Evolutionary conservation across 331 rosid genomes (phyloP).

Genomic region (Saraca asoca): DNA sequence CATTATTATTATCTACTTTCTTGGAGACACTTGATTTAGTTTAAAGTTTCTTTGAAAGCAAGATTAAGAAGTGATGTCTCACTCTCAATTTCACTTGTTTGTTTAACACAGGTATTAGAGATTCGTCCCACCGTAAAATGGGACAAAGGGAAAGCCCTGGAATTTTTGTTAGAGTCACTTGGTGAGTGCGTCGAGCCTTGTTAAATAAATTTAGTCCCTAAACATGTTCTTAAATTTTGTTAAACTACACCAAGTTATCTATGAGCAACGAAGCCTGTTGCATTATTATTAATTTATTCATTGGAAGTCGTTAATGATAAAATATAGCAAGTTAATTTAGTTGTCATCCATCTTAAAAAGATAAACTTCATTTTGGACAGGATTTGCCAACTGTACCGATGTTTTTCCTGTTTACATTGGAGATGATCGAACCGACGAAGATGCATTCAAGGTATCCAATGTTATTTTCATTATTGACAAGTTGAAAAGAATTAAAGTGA

Average conservation of each 20-base stretch:
- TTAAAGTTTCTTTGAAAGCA: constrained; percentile 27
- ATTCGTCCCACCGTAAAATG: constrained; percentile 94
- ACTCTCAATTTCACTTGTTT: constrained; percentile 38
- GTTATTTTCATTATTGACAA: background rate
- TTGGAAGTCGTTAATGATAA: constrained; percentile 9
- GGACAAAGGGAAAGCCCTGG: constrained; percentile 98
- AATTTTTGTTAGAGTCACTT: constrained; percentile 84
- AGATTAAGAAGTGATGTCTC: constrained; percentile 35
- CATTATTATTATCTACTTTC: constrained; percentile 6
- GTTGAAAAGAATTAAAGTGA: background rate
- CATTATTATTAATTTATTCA: constrained; percentile 27
- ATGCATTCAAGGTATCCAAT: constrained; percentile 91
- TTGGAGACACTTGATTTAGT: too few species aligned
- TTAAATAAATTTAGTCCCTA: too few species aligned
- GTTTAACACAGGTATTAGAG: constrained; percentile 71
- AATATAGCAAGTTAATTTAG: background rate
- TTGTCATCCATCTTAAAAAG: constrained; percentile 19
- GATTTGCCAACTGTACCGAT: constrained; percentile 74
- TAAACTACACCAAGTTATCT: too few species aligned
- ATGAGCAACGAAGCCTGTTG: too few species aligned
- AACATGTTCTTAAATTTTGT: too few species aligned
- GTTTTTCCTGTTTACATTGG: constrained; percentile 95
- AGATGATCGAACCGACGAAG: constrained; percentile 94
- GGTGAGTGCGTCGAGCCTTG: too few species aligned
- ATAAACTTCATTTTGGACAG: constrained; percentile 43